Conservation (phyloP, 768 basidiomycete genomes). For the Leucosporidium scottii region DNA sequence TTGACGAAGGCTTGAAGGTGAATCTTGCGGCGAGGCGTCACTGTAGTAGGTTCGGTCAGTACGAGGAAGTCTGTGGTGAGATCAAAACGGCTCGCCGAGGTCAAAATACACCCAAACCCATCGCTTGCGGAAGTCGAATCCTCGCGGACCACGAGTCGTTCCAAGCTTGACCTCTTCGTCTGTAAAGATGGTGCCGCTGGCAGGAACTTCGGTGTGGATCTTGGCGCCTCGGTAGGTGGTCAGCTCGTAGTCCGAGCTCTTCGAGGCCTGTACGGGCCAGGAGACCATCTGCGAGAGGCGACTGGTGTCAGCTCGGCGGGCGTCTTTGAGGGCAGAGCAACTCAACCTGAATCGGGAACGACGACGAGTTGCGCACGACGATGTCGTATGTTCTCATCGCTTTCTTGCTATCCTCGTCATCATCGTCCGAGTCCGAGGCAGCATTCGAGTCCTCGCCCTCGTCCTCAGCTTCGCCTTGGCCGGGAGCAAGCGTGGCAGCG, state of each 20-base stretch:
- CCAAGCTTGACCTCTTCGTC: neutral
- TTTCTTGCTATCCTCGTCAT: neutral
- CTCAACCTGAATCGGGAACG: neutral
- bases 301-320: too few relatives aligned
- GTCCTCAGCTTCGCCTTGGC: too few relatives aligned
- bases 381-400: neutral
- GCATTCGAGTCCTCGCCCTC: too few relatives aligned
- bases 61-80: too few relatives aligned
- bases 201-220: neutral
- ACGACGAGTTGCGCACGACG: neutral
- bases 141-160: neutral
- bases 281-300: neutral
- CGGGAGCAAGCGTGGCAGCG: too few relatives aligned
- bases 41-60: too few relatives aligned
- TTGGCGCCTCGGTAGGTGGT: conserved; percentile 1
- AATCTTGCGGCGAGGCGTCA: neutral
- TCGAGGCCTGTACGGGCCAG: neutral
- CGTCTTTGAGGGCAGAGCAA: neutral
- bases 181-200: neutral
- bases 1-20: conserved; percentile 1
- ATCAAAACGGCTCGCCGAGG: neutral
- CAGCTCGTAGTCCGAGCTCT: neutral
- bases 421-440: neutral
- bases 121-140: neutral
- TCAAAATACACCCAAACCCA: conserved; percentile 9